Base-by-base conservation (phyloP, 768 basidiomycete genomes). In the Gautieria morchelliformis region DNA sequence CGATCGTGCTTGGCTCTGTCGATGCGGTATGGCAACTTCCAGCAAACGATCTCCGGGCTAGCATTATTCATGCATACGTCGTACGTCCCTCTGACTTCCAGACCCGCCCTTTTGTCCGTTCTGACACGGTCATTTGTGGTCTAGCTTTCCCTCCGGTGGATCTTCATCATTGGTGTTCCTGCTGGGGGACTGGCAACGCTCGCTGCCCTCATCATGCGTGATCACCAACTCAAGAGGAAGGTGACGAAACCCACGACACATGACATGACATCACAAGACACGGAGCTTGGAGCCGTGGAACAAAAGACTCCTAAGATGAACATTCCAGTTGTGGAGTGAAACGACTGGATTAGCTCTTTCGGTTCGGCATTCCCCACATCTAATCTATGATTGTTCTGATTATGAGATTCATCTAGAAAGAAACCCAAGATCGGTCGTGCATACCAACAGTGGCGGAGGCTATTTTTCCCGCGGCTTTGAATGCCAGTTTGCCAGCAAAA, bases 101-200 rank as follows among this genome's bases (percentile, higher is more conserved):
- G 17, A 32, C 41, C n/a, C n/a, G n/a, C n/a, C 10, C 11, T 17
- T 10, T 51, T 27, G 32, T 27, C 49, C 15, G 10, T 47, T 15
- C 44, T 49, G 14, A 32, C 15, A 30, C 11, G 30, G 19, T 4
- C 15, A 12, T 44, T 42, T 30, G 20, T 37, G 27, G 27, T 33
- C 20, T 30, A 57, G 56, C 56, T 57, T 20, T 47, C 56, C 9
- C 46, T 57, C 19, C 44, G 56, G 1, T 57, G 17, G 14, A 49
- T 57, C 15, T 57, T 57, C 37, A 57, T 57, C n/a, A 11, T 57
- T 5, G 47, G 56, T 20, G 33, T 49, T 12, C 56, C 56, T 17
- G 46, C 46, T 1, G 46, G 46, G 20, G 56, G 27, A 39, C 46
- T 57, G n/a, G 19, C 46, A 20, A 48, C 46, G n/a, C 12, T 57